Base-by-base conservation (phyloP, 2,329 filamentous ascomycete genomes). In the Beauveria varroae region DNA sequence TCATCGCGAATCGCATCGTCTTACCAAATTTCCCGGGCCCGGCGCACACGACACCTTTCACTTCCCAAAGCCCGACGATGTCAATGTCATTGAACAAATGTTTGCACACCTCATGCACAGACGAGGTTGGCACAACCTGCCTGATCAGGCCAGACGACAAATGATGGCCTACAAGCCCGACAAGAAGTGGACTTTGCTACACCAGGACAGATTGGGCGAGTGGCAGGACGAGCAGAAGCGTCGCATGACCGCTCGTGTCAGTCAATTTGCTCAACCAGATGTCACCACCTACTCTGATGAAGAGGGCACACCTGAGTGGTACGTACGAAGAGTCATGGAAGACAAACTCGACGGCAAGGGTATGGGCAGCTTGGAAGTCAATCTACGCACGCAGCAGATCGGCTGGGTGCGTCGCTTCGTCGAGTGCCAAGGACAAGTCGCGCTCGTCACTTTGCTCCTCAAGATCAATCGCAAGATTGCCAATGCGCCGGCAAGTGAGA, bases 171-270 rank as follows among this genome's bases (percentile, higher is more conserved):
- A 99, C 72, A 91, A 93, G 16, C 85, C 95, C 9, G 85, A 87
- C 65, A 98, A 98, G 81, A 99, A 98, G 76, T 99, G 95, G 95
- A 97, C 92, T 1, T 79, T 99, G 63, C 89, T 99, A 57, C 89
- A 98, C 73, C 93, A 99, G 75, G 95, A 99, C 76, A 88, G 91
- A 64, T 81, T 99, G 68, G 91, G 91, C 7, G 93, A 98, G 75
- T 90, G 88, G 82, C 93, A 98, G 78, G 91, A 92, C 47, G 93
- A 98, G 71, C 91, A 96, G 75, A 96, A 93, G 75, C 86, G 93
- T 67, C 82, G 90, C 67, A 85, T 88, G 68, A 89, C 90, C 58
- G 85, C 88, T 41, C 86, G 88, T 64, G 82, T 89, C 6, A 87
- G 87, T 65, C 85, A 90, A 65, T 89, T 87, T 66, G 83, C 87